Evolutionary conservation across 2,329 filamentous ascomycete genomes (phyloP).

Genomic region (Sporothrix curviconia): DNA sequence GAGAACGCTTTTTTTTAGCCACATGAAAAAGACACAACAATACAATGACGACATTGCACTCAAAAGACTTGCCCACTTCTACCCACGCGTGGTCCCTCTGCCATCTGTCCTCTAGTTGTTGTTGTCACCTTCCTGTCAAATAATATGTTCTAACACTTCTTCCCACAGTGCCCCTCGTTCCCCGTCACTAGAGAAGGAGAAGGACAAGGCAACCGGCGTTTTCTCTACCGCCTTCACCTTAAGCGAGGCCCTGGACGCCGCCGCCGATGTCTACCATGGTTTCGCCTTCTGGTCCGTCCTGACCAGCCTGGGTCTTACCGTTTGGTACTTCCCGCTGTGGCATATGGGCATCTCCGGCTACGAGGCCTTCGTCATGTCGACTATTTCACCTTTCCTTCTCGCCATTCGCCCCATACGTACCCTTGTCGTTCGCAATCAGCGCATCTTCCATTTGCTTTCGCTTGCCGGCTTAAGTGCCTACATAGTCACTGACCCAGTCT

Average conservation of each 20-base stretch:
- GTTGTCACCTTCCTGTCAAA: background rate
- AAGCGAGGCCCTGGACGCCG: conserved; percentile 68
- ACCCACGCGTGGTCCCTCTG: background rate
- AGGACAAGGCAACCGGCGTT: conserved; percentile 71
- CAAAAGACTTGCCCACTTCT: background rate
- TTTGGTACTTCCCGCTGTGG: conserved; percentile 99
- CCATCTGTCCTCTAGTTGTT: background rate
- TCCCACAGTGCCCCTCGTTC: conserved; percentile 41
- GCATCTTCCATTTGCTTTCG: conserved; percentile 67
- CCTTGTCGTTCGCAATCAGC: conserved; percentile 61
- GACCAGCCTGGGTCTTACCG: conserved; percentile 77
- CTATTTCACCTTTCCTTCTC: conserved; percentile 73
- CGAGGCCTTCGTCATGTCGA: conserved; percentile 80
- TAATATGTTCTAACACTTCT: conserved; percentile 33
- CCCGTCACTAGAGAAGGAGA: conserved; percentile 52
- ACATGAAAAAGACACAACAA: background rate
- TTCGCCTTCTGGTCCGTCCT: conserved; percentile 95
- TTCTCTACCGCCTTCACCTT: conserved; percentile 69
- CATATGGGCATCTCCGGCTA: conserved; percentile 98
- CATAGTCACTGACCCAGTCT: conserved; percentile 62
- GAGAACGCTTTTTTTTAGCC: no score
- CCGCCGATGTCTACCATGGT: conserved; percentile 85
- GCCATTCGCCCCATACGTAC: conserved; percentile 62
- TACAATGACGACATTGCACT: background rate
- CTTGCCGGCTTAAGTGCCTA: conserved; percentile 71